Evolutionary conservation across 176 grass and related monocot genomes (phyloP).

Genomic region (Musa schizocarpa): DNA sequence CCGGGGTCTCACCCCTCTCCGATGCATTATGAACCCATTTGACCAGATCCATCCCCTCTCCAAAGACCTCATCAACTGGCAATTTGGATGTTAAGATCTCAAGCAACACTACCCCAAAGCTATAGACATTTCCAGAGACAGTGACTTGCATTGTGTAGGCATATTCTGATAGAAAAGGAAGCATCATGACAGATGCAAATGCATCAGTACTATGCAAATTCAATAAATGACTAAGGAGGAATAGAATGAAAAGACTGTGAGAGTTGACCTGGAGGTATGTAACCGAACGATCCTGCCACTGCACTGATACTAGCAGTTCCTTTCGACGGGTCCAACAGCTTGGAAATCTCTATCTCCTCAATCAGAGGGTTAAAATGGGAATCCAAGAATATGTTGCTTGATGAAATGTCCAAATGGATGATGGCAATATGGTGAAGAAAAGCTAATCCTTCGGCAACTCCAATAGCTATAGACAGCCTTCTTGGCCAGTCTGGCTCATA

Average conservation of each 20-base stretch:
- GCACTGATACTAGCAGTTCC: slow-evolving; percentile 92
- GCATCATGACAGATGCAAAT: neutral
- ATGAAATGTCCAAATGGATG: slow-evolving; percentile 91
- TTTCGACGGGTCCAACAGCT: slow-evolving; percentile 80
- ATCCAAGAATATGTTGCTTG: slow-evolving; percentile 67
- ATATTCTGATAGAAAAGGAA: slow-evolving; percentile 63
- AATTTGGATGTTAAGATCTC: slow-evolving; percentile 85
- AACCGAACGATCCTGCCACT: slow-evolving; percentile 83
- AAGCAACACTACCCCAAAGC: slow-evolving; percentile 77
- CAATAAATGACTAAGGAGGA: neutral
- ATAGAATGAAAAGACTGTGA: slow-evolving; percentile 3
- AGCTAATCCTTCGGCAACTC: slow-evolving; percentile 61
- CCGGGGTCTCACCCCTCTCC: slow-evolving; percentile 51
- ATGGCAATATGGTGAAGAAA: slow-evolving; percentile 81
- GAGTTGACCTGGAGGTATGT: slow-evolving; percentile 83
- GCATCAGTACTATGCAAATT: neutral
- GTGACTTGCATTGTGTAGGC: slow-evolving; percentile 98
- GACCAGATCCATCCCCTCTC: slow-evolving; percentile 78
- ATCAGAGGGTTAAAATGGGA: slow-evolving; percentile 55
- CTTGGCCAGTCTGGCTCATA: slow-evolving; percentile 60
- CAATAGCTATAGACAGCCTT: slow-evolving; percentile 55
- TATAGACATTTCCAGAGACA: slow-evolving; percentile 82
- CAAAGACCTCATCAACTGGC: slow-evolving; percentile 73
- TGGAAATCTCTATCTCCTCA: slow-evolving; percentile 87
- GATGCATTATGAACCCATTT: slow-evolving; percentile 80